Evolutionary conservation across 192 early-diverging fungal species (phyloP).

Genomic region (Glomus cerebriforme): DNA sequence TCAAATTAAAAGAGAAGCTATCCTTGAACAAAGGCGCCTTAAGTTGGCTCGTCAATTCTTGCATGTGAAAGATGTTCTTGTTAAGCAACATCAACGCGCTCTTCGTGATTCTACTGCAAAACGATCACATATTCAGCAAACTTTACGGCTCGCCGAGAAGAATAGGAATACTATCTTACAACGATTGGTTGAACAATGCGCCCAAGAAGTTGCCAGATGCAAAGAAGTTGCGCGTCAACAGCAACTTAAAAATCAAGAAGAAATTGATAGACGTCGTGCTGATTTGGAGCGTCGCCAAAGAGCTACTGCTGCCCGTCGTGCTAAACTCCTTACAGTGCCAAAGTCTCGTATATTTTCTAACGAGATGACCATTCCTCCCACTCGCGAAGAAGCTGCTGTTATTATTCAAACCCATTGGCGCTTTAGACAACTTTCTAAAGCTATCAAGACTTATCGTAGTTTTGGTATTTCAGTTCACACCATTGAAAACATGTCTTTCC

Average conservation of each 20-base stretch:
- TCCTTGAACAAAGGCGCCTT: constrained; percentile 32
- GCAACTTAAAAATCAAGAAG: constrained; percentile 32
- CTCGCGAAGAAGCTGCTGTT: constrained; percentile 26
- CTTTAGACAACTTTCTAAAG: neutral
- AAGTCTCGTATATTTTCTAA: constrained; percentile 12
- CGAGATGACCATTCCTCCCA: neutral
- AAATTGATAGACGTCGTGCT: constrained; percentile 29
- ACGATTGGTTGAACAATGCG: constrained; percentile 29
- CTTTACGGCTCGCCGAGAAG: constrained; percentile 24
- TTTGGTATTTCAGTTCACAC: constrained; percentile 8
- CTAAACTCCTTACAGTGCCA: constrained; percentile 17
- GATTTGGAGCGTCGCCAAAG: constrained; percentile 27
- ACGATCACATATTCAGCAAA: constrained; percentile 29
- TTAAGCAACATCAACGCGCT: constrained; percentile 25
- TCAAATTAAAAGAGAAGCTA: constrained; percentile 32
- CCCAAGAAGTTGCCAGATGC: constrained; percentile 29
- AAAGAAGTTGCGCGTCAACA: constrained; percentile 36
- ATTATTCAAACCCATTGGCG: constrained; percentile 29
- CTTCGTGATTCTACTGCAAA: constrained; percentile 26
- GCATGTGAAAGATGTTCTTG: constrained; percentile 30
- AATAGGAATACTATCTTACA: constrained; percentile 33
- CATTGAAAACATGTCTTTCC: constrained; percentile 7
- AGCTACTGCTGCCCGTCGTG: constrained; percentile 31
- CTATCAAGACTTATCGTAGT: constrained; percentile 6
- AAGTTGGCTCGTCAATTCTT: constrained; percentile 30